Conservation (phyloP, 768 basidiomycete genomes). For the Boletus rex-veris region DNA sequence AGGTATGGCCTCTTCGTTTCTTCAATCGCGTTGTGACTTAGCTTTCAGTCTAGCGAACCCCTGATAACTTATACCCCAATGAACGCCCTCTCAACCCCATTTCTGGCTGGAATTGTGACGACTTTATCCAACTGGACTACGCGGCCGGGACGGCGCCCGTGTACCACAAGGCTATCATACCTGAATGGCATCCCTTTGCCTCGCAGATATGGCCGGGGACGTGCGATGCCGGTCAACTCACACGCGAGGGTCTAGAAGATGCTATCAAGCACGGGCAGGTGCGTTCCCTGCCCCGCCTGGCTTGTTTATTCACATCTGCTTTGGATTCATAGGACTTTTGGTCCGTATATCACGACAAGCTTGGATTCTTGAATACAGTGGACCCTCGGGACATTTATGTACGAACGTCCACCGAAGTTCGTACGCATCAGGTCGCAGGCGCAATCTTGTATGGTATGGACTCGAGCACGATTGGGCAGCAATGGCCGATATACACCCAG, state of each 20-base stretch:
- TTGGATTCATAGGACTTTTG: slow-evolving; percentile 40
- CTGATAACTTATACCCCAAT: slow-evolving; percentile 46
- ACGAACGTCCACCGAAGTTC: slow-evolving; percentile 43
- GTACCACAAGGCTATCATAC: slow-evolving; percentile 38
- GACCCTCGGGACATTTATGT: slow-evolving; percentile 38
- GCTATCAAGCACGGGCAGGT: slow-evolving; percentile 41
- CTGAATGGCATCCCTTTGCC: slow-evolving; percentile 43
- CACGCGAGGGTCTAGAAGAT: slow-evolving; percentile 41
- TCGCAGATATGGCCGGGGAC: slow-evolving; percentile 45
- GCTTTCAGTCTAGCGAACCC: slow-evolving; percentile 36
- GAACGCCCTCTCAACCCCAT: slow-evolving; percentile 40
- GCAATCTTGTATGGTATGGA: slow-evolving; percentile 48
- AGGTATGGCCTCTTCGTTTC: slow-evolving; percentile 28
- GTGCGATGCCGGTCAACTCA: slow-evolving; percentile 47
- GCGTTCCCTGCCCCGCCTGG: neutral
- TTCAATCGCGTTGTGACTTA: neutral
- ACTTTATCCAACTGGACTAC: slow-evolving; percentile 38
- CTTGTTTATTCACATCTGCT: neutral
- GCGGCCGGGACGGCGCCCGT: slow-evolving; percentile 36
- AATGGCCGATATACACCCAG: slow-evolving; percentile 41
- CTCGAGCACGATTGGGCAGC: slow-evolving; percentile 24
- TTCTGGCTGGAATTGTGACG: slow-evolving; percentile 40
- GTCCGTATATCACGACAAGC: slow-evolving; percentile 38
- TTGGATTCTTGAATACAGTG: slow-evolving; percentile 37
- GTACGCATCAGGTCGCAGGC: slow-evolving; percentile 47